A percentile compares a stretch with the other conserved stretches of the same genome.
Conservation (phyloP, 1,284 basidiomycete species). For the Trichosporon inkin region DNA sequence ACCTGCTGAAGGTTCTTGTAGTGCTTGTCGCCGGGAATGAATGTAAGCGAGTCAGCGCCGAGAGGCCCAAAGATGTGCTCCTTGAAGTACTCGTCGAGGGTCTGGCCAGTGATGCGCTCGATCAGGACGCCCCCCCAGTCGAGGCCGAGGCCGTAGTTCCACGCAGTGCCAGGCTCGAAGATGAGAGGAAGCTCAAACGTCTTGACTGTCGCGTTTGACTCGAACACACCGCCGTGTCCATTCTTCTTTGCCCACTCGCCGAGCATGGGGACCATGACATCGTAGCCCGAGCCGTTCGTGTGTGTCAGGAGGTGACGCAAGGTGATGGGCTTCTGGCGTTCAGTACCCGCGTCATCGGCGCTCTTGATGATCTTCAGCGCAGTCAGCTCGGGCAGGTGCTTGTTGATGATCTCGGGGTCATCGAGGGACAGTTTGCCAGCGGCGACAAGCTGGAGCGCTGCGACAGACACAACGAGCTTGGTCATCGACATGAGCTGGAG, state of each 20-base stretch:
- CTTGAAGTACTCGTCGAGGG: conserved; percentile 40
- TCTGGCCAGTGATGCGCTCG: conserved; percentile 31
- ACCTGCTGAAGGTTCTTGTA: conserved; percentile 7
- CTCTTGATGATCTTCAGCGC: conserved; percentile 32
- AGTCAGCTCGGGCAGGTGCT: conserved; percentile 35
- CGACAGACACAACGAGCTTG: conserved; percentile 31
- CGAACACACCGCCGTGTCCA: conserved; percentile 10
- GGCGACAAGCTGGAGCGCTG: conserved; percentile 19
- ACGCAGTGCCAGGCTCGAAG: conserved; percentile 37
- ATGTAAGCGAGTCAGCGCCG: conserved; percentile 30
- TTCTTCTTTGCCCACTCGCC: conserved; percentile 13
- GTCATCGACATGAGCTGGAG: conserved; percentile 40
- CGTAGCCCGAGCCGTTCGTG: conserved; percentile 19
- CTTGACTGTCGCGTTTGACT: conserved; percentile 22
- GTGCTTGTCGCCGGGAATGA: conserved; percentile 28
- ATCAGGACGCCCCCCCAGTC: conserved; percentile 45
- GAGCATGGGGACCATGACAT: conserved; percentile 13
- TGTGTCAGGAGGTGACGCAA: conserved; percentile 40
- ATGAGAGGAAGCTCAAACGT: conserved; percentile 26
- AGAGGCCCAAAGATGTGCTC: conserved; percentile 39
- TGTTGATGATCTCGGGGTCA: conserved; percentile 27
- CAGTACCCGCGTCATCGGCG: conserved; percentile 27
- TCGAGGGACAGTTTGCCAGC: conserved; percentile 26
- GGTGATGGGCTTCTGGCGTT: conserved; percentile 33
- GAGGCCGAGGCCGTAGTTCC: conserved; percentile 34